Evolutionary conservation across 306 rosid species (phyloP), one percentile per base, ranked within the genome.

Genomic region (Trichosanthes cucumerina): DNA sequence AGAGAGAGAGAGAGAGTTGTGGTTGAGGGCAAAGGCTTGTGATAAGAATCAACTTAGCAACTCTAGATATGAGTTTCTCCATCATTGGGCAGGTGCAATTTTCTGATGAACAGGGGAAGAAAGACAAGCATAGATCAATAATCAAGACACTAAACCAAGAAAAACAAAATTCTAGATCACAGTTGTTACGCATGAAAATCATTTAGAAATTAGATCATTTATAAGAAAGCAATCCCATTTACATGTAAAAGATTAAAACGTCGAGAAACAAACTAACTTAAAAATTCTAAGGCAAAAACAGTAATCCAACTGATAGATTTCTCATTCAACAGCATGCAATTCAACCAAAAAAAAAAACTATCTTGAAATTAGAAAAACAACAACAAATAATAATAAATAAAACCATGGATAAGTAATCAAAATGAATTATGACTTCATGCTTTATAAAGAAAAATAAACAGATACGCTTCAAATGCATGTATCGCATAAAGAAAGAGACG

Each of bases 11-110:
- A 62, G n/a, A 62, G 1, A 64, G 53, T 69, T 0, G 33, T 69
- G 36, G 75, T 12, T 43, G 75, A 69, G 75, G n/a, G 75, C 54
- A 69, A 69, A 69, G 21, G 76, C 56, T 70, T 41, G 36, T 24
- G 50, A 44, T 23, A 43, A 21, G 36, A 70, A 24, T 70, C 76
- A 70, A 43, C 39, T 24, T 49, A 72, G 46, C 41, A 44, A 6
- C 41, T 72, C 39, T 1, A 72, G 41, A 72, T 15, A 44, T 16
- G 39, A 46, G 58, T 47, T 72, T 70, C 50, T 26, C 57, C 77
- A 72, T 72, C 58, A 24, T 47, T 18, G 58, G 77, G 58, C 77
- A 72, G 58, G 21, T 24, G 5, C 36, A 24, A 7, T 43, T 71
- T 24, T 47, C 77, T 69, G 1, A 21, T 14, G 50, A 69, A 15